Conservation (phyloP, 2,329 filamentous ascomycete species). For the Alternaria ethzedia region DNA sequence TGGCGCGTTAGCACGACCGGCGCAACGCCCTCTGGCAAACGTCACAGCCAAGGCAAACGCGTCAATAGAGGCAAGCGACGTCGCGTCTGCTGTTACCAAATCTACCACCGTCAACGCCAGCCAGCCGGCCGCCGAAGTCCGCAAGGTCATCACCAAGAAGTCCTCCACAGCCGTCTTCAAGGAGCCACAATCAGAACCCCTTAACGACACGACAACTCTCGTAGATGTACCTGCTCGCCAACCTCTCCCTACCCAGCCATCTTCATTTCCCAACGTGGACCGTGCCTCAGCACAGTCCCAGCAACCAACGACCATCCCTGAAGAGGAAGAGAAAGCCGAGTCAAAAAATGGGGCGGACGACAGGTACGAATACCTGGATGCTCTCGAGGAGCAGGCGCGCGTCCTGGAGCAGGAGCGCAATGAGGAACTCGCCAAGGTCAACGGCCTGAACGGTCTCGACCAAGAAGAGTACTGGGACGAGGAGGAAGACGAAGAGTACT, state of each 20-base stretch:
- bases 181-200: slow-evolving; percentile 46
- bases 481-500: slow-evolving; percentile 77
- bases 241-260: slow-evolving; percentile 27
- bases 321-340: slow-evolving; percentile 19
- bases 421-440: slow-evolving; percentile 42
- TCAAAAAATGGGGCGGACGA: slow-evolving; percentile 33
- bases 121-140: slow-evolving; percentile 47
- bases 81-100: slow-evolving; percentile 31
- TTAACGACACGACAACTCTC: slow-evolving; percentile 17
- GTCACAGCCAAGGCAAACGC: slow-evolving; percentile 28
- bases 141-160: slow-evolving; percentile 60
- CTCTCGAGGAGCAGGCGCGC: slow-evolving; percentile 46
- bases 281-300: slow-evolving; percentile 25
- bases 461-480: slow-evolving; percentile 76
- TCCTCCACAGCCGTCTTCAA: slow-evolving; percentile 60
- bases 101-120: slow-evolving; percentile 32
- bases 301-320: slow-evolving; percentile 22
- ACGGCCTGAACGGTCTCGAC: slow-evolving; percentile 48
- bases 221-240: slow-evolving; percentile 29
- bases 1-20: slow-evolving; percentile 61
- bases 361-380: slow-evolving; percentile 45
- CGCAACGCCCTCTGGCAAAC: slow-evolving; percentile 62
- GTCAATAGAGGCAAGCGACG: slow-evolving; percentile 17
- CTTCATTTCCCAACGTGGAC: slow-evolving; percentile 31
- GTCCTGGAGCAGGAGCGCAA: slow-evolving; percentile 46